These are phyloP conservation scores for Hypholoma sublateritium DNA, from an alignment of 768 basidiomycete genomes.

Conservation along the genomic window DNA sequence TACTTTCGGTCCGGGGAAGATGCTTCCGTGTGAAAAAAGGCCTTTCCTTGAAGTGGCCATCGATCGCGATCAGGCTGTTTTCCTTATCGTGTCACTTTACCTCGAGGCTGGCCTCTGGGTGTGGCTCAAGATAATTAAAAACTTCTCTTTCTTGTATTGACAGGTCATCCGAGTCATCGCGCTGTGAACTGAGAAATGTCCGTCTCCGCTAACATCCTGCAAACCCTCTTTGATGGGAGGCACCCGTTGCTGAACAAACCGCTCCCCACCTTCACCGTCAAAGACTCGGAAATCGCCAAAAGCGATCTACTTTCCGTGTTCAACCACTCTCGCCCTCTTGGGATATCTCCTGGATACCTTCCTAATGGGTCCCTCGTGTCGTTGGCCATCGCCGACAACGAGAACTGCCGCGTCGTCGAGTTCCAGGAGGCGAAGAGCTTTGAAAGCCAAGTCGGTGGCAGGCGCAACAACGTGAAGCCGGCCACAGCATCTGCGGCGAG, in stretches of 20 bases:
- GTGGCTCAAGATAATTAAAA: background rate
- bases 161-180: background rate
- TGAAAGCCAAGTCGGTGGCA: conserved; percentile 10
- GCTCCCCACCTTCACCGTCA: conserved; percentile 23
- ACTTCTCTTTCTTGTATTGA: background rate
- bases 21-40: too few species aligned
- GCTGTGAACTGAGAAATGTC: background rate
- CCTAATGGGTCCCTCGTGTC: conserved; percentile 39
- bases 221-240: conserved; percentile 3
- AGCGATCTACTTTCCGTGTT: conserved; percentile 28
- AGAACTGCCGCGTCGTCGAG: conserved; percentile 35
- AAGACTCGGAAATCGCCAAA: conserved; percentile 23
- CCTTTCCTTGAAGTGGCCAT: too few species aligned
- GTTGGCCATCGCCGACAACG: conserved; percentile 44
- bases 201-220: background rate
- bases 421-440: conserved; percentile 20
- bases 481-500: conserved; percentile 9
- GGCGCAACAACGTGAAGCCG: conserved; percentile 13
- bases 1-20: too few species aligned
- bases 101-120: background rate
- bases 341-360: conserved; percentile 52
- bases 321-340: conserved; percentile 39
- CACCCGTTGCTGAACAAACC: background rate
- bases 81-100: background rate
- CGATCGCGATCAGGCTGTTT: too few species aligned